These are phyloP conservation scores for Malbranchea zuffiana DNA, from an alignment of 2,329 filamentous ascomycete species.

Conservation along the genomic window DNA sequence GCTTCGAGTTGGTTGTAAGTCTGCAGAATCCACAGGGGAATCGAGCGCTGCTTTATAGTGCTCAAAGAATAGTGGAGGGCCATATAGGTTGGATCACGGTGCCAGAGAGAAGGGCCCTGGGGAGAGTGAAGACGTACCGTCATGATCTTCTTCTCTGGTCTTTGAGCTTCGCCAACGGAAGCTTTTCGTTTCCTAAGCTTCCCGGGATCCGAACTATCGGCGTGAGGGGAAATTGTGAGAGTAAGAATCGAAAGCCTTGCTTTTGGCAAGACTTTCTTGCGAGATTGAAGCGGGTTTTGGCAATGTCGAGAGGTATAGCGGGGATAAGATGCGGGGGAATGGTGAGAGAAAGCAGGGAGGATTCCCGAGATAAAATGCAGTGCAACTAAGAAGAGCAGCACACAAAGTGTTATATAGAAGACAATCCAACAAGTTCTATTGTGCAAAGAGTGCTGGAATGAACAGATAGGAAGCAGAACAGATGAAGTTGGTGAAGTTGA, in stretches of 20 bases:
- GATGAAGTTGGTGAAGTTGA: too few species aligned
- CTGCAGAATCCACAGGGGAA: background rate
- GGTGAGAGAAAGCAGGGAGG: conserved; percentile 1
- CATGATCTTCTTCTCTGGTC: conserved; percentile 44
- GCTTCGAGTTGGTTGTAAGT: conserved; percentile 12
- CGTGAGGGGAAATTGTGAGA: conserved; percentile 26
- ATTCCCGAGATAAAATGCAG: too few species aligned
- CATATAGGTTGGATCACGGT: too few species aligned
- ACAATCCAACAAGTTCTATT: background rate
- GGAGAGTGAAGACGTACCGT: conserved; percentile 29
- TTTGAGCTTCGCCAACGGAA: conserved; percentile 27
- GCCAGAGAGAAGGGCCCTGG: conserved; percentile 4
- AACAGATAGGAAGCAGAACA: too few species aligned
- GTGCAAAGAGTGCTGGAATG: background rate
- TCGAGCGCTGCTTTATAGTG: conserved; percentile 5
- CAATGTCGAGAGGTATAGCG: background rate
- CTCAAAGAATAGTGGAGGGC: background rate
- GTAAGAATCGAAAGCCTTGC: conserved; percentile 31
- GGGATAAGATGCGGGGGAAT: background rate
- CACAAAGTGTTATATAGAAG: conserved; percentile 1
- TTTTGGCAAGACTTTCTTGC: conserved; percentile 33
- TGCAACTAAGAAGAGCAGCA: too few species aligned
- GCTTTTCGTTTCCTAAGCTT: conserved; percentile 16
- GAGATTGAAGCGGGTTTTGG: conserved; percentile 2
- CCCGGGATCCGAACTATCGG: conserved; percentile 15